These are phyloP conservation scores for Macrophomina phaseolina DNA, from an alignment of 2,329 filamentous ascomycete genomes.

Conservation along the genomic window DNA sequence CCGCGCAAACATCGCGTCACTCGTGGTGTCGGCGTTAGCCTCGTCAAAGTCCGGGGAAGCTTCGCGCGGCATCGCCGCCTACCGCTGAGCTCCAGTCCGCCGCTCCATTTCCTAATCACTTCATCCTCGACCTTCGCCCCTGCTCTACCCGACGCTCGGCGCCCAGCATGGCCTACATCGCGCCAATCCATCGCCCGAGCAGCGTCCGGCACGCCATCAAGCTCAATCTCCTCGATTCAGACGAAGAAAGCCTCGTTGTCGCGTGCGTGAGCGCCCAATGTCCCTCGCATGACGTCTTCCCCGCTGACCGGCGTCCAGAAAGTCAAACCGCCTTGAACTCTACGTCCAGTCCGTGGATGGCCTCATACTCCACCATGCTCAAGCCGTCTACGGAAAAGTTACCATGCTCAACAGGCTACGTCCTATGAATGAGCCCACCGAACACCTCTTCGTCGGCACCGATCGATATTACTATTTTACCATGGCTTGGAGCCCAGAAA, in stretches of 20 bases:
- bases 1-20: not conserved
- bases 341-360: constrained; percentile 72
- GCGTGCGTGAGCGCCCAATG: constrained; percentile 66
- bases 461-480: constrained; percentile 92
- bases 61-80: not conserved
- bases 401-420: constrained; percentile 82
- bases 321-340: constrained; percentile 84
- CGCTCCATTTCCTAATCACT: not conserved
- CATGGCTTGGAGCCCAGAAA: constrained; percentile 74
- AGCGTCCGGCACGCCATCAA: constrained; percentile 89
- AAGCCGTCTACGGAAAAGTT: constrained; percentile 82
- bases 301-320: constrained; percentile 53
- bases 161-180: constrained; percentile 83
- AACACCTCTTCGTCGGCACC: constrained; percentile 91
- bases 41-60: constrained; percentile 25
- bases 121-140: not conserved
- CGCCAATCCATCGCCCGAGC: constrained; percentile 89
- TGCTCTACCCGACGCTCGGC: constrained; percentile 2
- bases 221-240: constrained; percentile 73
- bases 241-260: constrained; percentile 82
- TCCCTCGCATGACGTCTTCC: constrained; percentile 9
- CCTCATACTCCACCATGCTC: constrained; percentile 69
- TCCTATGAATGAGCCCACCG: constrained; percentile 73
- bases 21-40: constrained; percentile 14
- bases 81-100: constrained; percentile 16